Base-by-base conservation (phyloP, 768 basidiomycete species). In the Myochromella boudieri region DNA sequence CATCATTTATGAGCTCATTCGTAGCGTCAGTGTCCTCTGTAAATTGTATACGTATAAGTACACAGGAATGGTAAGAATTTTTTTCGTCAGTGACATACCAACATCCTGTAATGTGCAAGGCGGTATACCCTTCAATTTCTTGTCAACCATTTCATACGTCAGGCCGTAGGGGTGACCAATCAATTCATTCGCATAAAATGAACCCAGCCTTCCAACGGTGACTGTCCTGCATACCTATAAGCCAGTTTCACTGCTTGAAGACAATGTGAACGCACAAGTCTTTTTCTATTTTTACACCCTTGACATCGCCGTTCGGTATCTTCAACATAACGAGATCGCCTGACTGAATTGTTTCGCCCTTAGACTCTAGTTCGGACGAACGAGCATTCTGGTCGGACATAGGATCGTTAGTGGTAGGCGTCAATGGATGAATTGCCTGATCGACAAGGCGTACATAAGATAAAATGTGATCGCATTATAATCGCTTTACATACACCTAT, bases 11-110 rank as follows among this genome's bases (percentile, higher is more conserved):
- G 3, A 93, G 77, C 60, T 99, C 94, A 58, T 99, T 99, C 3
- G 94, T 99, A 1, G 95, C 95, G 42, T 89, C 87, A 10, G 95
- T 97, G 59, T 97, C 95, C 82, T 95, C 95, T 95, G 56, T 5
- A 31, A 42, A 15, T 44, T 52, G n/a, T 51, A 49, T 2, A 25
- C 6, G 34, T 15, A 17, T 47, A n/a, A 47, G 37, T n/a, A n/a
- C n/a, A n/a, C 22, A 33, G 22, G n/a, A 44, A 25, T 6, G 12
- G 26, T 28, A 7, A 21, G 11, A 3, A 12, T 36, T 4, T 15
- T 20, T 15, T 43, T 44, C 34, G 14, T 17, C 15, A 3, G 20
- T 27, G 39, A 63, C 84, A 57, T 66, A 91, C 93, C 91, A 56
- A 94, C 76, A 68, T 95, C 92, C 59, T 86, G 79, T 59, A 91